phyloP scores from a whole-genome alignment of 495 filamentous ascomycete genomes.

The Sabuloglossum arenarium region DNA sequence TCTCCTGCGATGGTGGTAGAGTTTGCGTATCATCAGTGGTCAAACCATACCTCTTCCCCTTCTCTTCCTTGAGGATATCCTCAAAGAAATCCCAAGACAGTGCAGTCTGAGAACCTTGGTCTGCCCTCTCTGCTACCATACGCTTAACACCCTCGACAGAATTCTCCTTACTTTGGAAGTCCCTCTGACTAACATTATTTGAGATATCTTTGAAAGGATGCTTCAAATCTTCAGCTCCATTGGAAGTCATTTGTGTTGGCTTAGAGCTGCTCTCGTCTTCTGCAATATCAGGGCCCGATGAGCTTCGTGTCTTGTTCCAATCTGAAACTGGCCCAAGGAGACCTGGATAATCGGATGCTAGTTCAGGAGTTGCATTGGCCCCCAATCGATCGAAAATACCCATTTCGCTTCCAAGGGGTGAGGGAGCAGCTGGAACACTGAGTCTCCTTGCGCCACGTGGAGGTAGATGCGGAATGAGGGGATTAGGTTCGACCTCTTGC shows the following conservation, averaged over 20 bases:
- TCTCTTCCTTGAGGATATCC: constrained; percentile 27
- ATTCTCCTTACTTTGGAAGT: not conserved
- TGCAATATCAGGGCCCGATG: constrained; percentile 22
- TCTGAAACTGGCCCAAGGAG: constrained; percentile 25
- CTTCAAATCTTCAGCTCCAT: constrained; percentile 21
- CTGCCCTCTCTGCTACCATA: constrained; percentile 20
- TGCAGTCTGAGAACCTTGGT: constrained; percentile 55
- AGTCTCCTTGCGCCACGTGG: not conserved
- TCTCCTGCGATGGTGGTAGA: not conserved
- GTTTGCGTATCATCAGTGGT: not conserved
- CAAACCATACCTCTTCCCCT: constrained; percentile 7
- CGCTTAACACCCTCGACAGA: not conserved
- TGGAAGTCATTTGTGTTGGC: constrained; percentile 17
- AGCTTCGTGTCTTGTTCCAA: constrained; percentile 19
- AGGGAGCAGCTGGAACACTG: not conserved
- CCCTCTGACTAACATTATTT: constrained; percentile 18
- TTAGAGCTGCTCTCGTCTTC: constrained; percentile 29
- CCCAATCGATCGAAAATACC: not conserved
- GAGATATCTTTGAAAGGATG: constrained; percentile 23
- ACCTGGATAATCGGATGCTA: constrained; percentile 4
- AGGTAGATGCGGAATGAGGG: constrained; percentile 12
- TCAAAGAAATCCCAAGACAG: constrained; percentile 56
- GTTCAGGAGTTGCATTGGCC: not conserved
- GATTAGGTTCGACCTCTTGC: constrained; percentile 20
- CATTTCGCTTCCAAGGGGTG: not conserved